Conservation (phyloP, 768 basidiomycete genomes). For the Lentinula sp. region DNA sequence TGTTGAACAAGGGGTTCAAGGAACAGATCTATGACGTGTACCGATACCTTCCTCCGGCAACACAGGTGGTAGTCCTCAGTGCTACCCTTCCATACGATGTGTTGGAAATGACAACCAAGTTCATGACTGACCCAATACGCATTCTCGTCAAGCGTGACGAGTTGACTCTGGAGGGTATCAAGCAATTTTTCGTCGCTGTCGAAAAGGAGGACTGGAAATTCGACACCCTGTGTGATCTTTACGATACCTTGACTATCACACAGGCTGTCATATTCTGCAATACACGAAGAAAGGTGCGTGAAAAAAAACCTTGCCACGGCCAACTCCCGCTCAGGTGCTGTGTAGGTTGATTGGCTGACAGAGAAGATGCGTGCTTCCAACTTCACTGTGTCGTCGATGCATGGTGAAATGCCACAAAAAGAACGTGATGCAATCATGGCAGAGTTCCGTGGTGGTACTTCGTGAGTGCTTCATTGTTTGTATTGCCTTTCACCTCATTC, state of each 20-base stretch:
- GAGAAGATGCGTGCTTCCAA: constrained; percentile 99
- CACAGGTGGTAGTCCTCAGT: constrained; percentile 94
- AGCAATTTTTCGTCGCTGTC: constrained; percentile 96
- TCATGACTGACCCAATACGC: constrained; percentile 98
- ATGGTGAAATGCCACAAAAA: constrained; percentile 94
- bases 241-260: constrained; percentile 97
- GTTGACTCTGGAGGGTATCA: constrained; percentile 93
- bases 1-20: constrained; percentile 97
- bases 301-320: not conserved
- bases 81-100: constrained; percentile 97
- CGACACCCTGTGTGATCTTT: constrained; percentile 94
- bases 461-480: constrained; percentile 42
- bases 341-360: constrained; percentile 93
- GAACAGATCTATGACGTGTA: constrained; percentile 99
- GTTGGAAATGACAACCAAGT: constrained; percentile 98
- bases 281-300: constrained; percentile 84
- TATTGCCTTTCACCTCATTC: constrained; percentile 4
- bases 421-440: constrained; percentile 96
- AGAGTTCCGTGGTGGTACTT: constrained; percentile 90
- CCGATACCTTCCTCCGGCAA: constrained; percentile 93
- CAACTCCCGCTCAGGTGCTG: not conserved
- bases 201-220: constrained; percentile 99
- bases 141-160: constrained; percentile 99
- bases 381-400: constrained; percentile 95
- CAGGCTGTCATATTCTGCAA: constrained; percentile 99